Evolutionary conservation across 495 filamentous ascomycete species (phyloP), one percentile per base, ranked within the genome.

Genomic region (Astrocystis sublimbata): DNA sequence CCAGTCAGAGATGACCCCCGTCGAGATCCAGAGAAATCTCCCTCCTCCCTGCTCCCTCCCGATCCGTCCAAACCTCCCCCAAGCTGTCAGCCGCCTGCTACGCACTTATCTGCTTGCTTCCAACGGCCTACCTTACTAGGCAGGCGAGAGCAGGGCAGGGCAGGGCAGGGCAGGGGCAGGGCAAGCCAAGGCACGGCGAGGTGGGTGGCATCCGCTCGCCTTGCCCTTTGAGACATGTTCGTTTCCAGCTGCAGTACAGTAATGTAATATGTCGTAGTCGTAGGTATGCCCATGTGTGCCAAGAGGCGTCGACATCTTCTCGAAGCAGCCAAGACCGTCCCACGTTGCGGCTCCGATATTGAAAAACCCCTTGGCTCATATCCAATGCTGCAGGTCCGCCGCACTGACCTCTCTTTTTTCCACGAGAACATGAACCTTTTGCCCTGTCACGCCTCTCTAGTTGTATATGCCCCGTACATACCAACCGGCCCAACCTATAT

Each of bases 301-400:
- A 61, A 61, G 59, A 38, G 0, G 40, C 5, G 38, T 54, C 26
- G 60, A 40, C 12, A 19, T 47, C 33, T 45, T 36, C 43, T 59
- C 31, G 54, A 49, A 30, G 31, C 30, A 50, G 56, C 56, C 56
- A 59, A 59, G 56, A 17, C 43, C 26, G 33, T 59, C 9, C n/a
- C 17, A 30, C 31, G 26, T 36, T 59, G 56, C 41, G 41, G 50
- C 41, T 62, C 38, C 24, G 19, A n/a, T 12, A 49, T 36, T 47
- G 53, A 23, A 38, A 35, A 36, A 42, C 58, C 41, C 41, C 60
- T 49, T 62, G 49, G 51, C 51, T 62, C 51, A 55, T 23, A 62
- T 56, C 41, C 23, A 49, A 38, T n/a, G n/a, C 30, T 56, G 50
- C 41, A 49, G 41, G 60, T 45, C 21, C 51, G 31, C 21, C 38